These are phyloP conservation scores for Aspergillus fructus DNA, from an alignment of 2,329 filamentous ascomycete species.

Conservation along the genomic window DNA sequence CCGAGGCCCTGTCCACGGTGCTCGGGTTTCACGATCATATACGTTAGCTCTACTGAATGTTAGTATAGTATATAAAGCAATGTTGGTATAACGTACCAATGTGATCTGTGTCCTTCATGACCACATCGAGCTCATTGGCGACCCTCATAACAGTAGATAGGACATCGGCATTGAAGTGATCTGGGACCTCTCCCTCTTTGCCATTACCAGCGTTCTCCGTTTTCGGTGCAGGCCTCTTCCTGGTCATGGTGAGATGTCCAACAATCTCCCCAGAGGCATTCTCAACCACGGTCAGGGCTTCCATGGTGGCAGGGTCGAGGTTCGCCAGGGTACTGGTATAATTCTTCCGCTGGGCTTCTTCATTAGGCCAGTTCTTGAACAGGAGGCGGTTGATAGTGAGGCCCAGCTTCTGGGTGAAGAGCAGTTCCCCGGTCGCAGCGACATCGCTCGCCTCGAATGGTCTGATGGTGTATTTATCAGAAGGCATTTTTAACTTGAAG, in stretches of 20 bases:
- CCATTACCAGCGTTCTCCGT: not conserved
- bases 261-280: not conserved
- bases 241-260: not conserved
- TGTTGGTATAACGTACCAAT: not conserved
- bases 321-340: slow-evolving; percentile 9
- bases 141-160: not conserved
- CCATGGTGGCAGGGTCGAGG: not conserved
- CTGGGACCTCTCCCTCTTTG: not conserved
- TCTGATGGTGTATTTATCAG: not conserved
- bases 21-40: slow-evolving; percentile 1
- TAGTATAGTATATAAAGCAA: not conserved
- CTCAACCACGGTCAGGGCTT: slow-evolving; percentile 1
- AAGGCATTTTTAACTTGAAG: not conserved
- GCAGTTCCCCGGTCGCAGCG: not conserved
- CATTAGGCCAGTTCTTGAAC: slow-evolving; percentile 17
- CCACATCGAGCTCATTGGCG: not conserved
- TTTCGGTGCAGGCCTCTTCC: not conserved
- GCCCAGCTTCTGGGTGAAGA: slow-evolving; percentile 9
- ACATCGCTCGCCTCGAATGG: not conserved
- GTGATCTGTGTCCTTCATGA: not conserved
- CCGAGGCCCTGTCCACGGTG: slow-evolving; percentile 5
- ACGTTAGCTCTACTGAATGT: not conserved
- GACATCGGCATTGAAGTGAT: slow-evolving; percentile 1
- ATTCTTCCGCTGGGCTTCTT: slow-evolving; percentile 7
- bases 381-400: slow-evolving; percentile 10